A percentile compares a stretch with the other conserved stretches of the same genome.
phyloP scores from a whole-genome alignment of 163 green algal species.

The Scenedesmus sp. region DNA sequence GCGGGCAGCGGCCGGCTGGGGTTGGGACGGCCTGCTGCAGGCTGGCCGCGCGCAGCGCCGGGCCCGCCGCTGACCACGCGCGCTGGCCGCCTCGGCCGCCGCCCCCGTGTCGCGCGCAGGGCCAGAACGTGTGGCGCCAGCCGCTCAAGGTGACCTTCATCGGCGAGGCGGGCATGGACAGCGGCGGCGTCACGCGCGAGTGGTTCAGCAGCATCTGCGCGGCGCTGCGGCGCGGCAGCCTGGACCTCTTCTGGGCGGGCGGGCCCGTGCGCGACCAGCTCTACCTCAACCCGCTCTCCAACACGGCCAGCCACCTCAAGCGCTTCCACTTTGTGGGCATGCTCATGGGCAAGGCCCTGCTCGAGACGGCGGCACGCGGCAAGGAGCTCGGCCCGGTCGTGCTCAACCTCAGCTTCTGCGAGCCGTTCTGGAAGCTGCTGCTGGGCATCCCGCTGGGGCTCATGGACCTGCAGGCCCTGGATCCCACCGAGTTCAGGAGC shows the following conservation, averaged over 20 bases:
- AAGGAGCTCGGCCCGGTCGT: slow-evolving; percentile 68
- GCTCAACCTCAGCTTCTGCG: slow-evolving; percentile 68
- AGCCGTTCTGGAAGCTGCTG: slow-evolving; percentile 76
- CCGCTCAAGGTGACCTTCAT: slow-evolving; percentile 70
- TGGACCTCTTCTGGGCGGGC: slow-evolving; percentile 65
- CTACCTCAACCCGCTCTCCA: slow-evolving; percentile 50
- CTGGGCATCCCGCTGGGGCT: slow-evolving; percentile 65
- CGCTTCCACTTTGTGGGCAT: slow-evolving; percentile 48
- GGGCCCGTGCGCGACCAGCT: slow-evolving; percentile 48
- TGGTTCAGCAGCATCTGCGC: slow-evolving; percentile 68
- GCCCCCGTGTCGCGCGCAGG: slow-evolving; percentile 12
- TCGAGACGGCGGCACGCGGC: slow-evolving; percentile 45
- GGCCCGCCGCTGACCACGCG: not conserved
- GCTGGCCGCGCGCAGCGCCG: too few species aligned
- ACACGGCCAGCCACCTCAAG: slow-evolving; percentile 46
- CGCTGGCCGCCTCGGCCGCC: not conserved
- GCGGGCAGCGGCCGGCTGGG: too few species aligned
- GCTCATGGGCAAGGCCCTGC: slow-evolving; percentile 49
- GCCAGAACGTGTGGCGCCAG: slow-evolving; percentile 67
- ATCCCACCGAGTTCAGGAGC: slow-evolving; percentile 64
- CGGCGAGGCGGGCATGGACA: slow-evolving; percentile 71
- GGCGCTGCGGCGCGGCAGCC: slow-evolving; percentile 58
- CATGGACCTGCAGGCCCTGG: slow-evolving; percentile 65
- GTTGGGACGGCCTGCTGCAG: not conserved
- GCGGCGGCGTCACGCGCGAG: slow-evolving; percentile 66